These are phyloP conservation scores for Polytrichum formosum DNA, from an alignment of 225 moss, liverwort and hornwort genomes.

Conservation along the genomic window DNA sequence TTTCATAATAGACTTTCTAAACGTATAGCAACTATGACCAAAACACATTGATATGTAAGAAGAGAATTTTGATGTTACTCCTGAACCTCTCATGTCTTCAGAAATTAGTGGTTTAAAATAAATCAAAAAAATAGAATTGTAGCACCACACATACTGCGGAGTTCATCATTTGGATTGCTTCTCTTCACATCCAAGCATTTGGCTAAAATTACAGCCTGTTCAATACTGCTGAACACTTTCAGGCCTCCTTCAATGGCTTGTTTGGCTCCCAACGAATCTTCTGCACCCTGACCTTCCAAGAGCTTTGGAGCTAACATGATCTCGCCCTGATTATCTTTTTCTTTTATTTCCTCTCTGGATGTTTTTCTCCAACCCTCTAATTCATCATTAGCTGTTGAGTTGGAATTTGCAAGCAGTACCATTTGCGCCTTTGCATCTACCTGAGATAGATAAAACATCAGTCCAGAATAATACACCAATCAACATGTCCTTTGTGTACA, in stretches of 20 bases:
- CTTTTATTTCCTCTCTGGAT: constrained; percentile 20
- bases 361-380: constrained; percentile 44
- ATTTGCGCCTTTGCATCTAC: constrained; percentile 93
- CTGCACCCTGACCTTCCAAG: constrained; percentile 18
- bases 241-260: constrained; percentile 25
- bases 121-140: not conserved
- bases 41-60: not conserved
- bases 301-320: constrained; percentile 78
- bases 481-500: too few relatives aligned
- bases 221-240: constrained; percentile 64
- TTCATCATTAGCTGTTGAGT: constrained; percentile 40
- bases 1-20: too few relatives aligned
- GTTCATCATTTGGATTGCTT: constrained; percentile 93
- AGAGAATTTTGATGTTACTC: too few relatives aligned
- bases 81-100: too few relatives aligned
- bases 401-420: constrained; percentile 69
- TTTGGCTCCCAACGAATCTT: constrained; percentile 22
- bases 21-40: too few relatives aligned
- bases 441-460: constrained; percentile 27
- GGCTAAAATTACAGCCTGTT: constrained; percentile 88
- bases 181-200: constrained; percentile 81
- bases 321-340: constrained; percentile 45
- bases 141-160: constrained; percentile 65
- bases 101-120: too few relatives aligned
- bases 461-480: not conserved